phyloP scores from a whole-genome alignment of 371 early-diverging fungal species.

The Zopfochytrium polystomum region DNA sequence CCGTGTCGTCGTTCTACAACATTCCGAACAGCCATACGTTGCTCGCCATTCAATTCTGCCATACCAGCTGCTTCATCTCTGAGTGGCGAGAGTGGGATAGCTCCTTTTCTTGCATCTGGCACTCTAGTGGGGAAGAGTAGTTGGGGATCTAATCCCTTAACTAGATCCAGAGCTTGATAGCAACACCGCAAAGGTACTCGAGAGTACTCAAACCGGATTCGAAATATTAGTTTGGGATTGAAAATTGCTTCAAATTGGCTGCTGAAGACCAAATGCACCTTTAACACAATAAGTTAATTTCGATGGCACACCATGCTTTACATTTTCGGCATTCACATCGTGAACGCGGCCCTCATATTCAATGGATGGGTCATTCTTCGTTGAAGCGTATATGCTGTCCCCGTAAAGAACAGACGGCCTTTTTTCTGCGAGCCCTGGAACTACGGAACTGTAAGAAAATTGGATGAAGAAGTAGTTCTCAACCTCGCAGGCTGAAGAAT shows the following conservation, averaged over 20 bases:
- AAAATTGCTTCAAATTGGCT: not conserved
- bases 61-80: slow-evolving; percentile 1
- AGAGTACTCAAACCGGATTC: slow-evolving; percentile 9
- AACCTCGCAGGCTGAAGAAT: too few relatives aligned
- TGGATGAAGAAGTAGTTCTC: not conserved
- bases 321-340: not conserved
- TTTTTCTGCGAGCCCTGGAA: slow-evolving; percentile 29
- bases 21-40: slow-evolving; percentile 11
- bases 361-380: not conserved
- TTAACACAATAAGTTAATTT: too few relatives aligned
- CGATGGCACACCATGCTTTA: too few relatives aligned
- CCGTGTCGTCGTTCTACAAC: slow-evolving; percentile 9
- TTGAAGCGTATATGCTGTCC: slow-evolving; percentile 19
- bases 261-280: not conserved
- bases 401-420: slow-evolving; percentile 28
- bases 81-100: not conserved
- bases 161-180: slow-evolving; percentile 14
- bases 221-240: not conserved
- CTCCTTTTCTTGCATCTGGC: not conserved
- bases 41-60: slow-evolving; percentile 11
- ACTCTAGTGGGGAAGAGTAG: not conserved
- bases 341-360: slow-evolving; percentile 13
- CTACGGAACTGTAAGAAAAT: slow-evolving; percentile 5
- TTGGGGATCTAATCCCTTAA: not conserved
- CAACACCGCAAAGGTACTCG: slow-evolving; percentile 12